phyloP scores from a whole-genome alignment of 1,284 basidiomycete genomes.

The Sphaerobolus stellatus region DNA sequence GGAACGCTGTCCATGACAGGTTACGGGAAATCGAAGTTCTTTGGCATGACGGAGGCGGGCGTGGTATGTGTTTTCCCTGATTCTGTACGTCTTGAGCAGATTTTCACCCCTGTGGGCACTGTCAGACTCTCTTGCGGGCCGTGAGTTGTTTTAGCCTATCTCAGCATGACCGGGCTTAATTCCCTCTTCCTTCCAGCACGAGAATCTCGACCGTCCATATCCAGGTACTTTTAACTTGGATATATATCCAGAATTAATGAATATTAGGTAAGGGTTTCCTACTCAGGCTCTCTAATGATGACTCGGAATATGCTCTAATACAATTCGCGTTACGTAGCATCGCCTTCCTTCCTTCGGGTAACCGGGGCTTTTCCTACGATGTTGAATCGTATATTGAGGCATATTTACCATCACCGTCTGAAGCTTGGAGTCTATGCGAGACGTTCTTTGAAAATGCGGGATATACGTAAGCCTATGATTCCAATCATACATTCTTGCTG shows the following conservation, averaged over 20 bases:
- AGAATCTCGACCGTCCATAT: too few relatives aligned
- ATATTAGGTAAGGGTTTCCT: too few relatives aligned
- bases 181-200: not conserved
- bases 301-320: too few relatives aligned
- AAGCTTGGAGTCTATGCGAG: slow-evolving; percentile 11
- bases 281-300: too few relatives aligned
- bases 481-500: not conserved
- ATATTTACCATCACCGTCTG: slow-evolving; percentile 1
- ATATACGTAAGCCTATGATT: slow-evolving; percentile 8
- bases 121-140: not conserved
- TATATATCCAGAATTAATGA: too few relatives aligned
- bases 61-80: not conserved
- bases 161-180: not conserved
- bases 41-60: not conserved
- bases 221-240: too few relatives aligned
- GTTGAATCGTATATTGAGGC: too few relatives aligned
- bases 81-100: not conserved
- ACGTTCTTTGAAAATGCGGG: slow-evolving; percentile 11
- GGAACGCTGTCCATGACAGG: slow-evolving; percentile 10
- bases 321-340: too few relatives aligned
- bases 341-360: too few relatives aligned
- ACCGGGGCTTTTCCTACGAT: too few relatives aligned
- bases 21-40: slow-evolving; percentile 11
- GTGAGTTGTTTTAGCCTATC: not conserved
- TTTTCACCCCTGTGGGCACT: not conserved